Evolutionary conservation across 192 early-diverging fungal species (phyloP).

Genomic region (Spizellomyces punctatus): DNA sequence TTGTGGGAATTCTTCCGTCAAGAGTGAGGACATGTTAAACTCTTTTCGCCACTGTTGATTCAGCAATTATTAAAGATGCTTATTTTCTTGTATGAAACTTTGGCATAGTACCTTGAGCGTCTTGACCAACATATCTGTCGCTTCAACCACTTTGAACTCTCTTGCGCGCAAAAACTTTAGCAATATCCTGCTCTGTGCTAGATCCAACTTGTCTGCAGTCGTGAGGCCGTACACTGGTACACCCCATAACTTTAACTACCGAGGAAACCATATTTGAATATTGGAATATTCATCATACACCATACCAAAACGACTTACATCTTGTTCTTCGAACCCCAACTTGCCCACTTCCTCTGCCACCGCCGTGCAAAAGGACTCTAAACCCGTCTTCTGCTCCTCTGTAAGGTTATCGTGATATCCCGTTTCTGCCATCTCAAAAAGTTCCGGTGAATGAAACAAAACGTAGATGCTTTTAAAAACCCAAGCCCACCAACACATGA

Average conservation of each 20-base stretch:
- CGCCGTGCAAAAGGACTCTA: background rate
- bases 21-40: constrained; percentile 16
- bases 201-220: background rate
- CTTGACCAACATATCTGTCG: constrained; percentile 28
- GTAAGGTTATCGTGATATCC: constrained; percentile 14
- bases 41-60: constrained; percentile 38
- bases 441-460: too few relatives aligned
- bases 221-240: constrained; percentile 5
- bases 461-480: too few relatives aligned
- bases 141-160: constrained; percentile 33
- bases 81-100: background rate
- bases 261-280: background rate
- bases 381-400: constrained; percentile 1
- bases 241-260: constrained; percentile 19
- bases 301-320: background rate
- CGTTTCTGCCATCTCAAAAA: background rate
- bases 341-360: constrained; percentile 6
- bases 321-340: constrained; percentile 14
- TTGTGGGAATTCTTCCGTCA: constrained; percentile 21
- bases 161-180: constrained; percentile 44
- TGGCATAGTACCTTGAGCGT: constrained; percentile 19
- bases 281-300: background rate
- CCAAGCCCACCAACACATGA: too few relatives aligned
- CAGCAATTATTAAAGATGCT: background rate
- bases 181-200: constrained; percentile 22